Base-by-base conservation (phyloP, 345 rosid species). In the Brassica incana region DNA sequence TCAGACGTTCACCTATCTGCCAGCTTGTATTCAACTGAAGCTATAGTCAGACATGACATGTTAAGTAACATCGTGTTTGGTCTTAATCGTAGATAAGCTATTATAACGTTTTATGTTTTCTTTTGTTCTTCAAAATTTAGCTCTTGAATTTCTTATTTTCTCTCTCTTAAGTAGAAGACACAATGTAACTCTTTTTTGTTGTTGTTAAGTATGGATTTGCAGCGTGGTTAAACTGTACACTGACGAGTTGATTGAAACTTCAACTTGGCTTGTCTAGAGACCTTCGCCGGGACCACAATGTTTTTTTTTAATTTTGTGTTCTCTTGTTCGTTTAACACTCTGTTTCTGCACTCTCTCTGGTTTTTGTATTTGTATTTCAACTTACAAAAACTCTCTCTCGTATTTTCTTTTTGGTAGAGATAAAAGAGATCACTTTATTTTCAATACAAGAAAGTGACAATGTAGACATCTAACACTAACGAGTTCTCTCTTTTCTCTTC, bases 21-120 rank as follows among this genome's bases (percentile, higher is more conserved):
- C 50, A 64, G 14, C 71, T 74, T 30, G 23, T 8, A 32, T 74
- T 74, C 64, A 18, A 48, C 72, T 64, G 23, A 64, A 64, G 40
- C 20, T 32, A 30, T 11, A 20, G 12, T 58, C 27, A 58, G 23
- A 20, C 23, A 20, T 20, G 62, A 20, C 29, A 59, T 59, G 30
- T 20, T 2, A 20, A 20, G 61, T 59, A 8, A 20, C 30, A 59
- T 59, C 14, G 23, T 59, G 6, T 20, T 59, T 59, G 29, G 18
- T 59, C 30, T 59, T 2, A 8, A 23, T 59, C 63, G 10, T 20
- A 59, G 63, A 56, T 18, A 15, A 18, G 50, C 27, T 20, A 20
- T 8, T 9, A 59, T 2, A 8, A 18, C 2, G 0, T 58, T 18
- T 58, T 20, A 59, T 59, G 30, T 59, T 59, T 58, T 48, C 54